Percentiles rank a stretch among this genome's conserved stretches.
phyloP scores from a whole-genome alignment of 2,329 filamentous ascomycete species.

The Aspergillus texensis region DNA sequence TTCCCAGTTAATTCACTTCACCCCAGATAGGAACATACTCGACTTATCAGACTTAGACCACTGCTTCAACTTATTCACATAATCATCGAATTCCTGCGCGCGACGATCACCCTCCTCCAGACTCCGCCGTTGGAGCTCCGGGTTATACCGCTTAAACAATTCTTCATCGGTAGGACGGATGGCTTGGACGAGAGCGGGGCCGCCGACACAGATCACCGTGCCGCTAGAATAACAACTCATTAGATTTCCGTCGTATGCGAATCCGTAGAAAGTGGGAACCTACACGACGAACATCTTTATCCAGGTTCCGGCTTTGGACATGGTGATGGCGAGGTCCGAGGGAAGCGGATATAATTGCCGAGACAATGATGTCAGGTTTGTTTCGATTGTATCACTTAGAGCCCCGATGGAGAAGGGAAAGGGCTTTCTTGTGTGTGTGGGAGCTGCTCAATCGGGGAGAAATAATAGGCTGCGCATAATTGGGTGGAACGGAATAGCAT shows the following conservation, averaged over 20 bases:
- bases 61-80: slow-evolving; percentile 80
- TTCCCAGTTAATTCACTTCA: background rate
- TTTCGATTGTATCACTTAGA: background rate
- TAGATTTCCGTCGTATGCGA: no score
- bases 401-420: background rate
- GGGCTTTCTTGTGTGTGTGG: background rate
- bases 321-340: slow-evolving; percentile 29
- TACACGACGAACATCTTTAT: slow-evolving; percentile 73
- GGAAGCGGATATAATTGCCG: background rate
- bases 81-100: slow-evolving; percentile 86
- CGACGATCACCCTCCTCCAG: slow-evolving; percentile 75
- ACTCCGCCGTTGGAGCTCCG: slow-evolving; percentile 86
- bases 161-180: slow-evolving; percentile 80
- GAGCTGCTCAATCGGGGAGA: background rate
- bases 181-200: slow-evolving; percentile 79
- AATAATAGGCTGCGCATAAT: slow-evolving; percentile 8
- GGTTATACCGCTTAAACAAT: slow-evolving; percentile 86
- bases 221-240: slow-evolving; percentile 57
- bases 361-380: slow-evolving; percentile 10
- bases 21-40: slow-evolving; percentile 56
- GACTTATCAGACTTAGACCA: slow-evolving; percentile 90
- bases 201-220: slow-evolving; percentile 72
- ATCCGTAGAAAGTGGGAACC: slow-evolving; percentile 29
- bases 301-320: slow-evolving; percentile 52
- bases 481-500: slow-evolving; percentile 6